These are phyloP conservation scores for Pseudogymnoascus sp. DNA, from an alignment of 2,329 filamentous ascomycete species.

Conservation along the genomic window DNA sequence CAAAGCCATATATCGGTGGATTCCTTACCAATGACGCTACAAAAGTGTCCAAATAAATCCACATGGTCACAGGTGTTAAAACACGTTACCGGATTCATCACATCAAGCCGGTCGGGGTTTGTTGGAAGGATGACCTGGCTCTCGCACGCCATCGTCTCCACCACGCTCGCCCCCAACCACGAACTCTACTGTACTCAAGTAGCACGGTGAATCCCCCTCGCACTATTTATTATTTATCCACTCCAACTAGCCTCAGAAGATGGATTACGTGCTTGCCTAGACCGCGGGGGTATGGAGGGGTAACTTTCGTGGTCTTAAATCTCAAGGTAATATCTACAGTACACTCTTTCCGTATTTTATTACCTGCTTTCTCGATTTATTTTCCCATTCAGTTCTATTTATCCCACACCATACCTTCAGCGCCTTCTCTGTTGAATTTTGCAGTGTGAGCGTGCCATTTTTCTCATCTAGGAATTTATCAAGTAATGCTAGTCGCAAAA, in stretches of 20 bases:
- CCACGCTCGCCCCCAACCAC: background rate
- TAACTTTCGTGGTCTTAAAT: slow-evolving; percentile 5
- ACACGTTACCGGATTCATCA: background rate
- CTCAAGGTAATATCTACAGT: background rate
- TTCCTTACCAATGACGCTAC: background rate
- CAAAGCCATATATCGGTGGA: background rate
- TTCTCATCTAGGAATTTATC: background rate
- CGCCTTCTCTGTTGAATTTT: background rate
- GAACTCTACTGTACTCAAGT: background rate
- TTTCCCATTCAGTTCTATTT: background rate
- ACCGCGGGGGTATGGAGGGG: background rate
- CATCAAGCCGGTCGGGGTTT: background rate
- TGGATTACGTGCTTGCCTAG: slow-evolving; percentile 4
- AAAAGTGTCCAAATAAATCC: background rate
- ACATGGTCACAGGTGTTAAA: background rate
- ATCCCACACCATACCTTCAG: background rate
- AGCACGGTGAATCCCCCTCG: background rate
- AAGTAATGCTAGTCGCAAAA: background rate
- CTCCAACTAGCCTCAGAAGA: background rate
- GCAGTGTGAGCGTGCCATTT: background rate
- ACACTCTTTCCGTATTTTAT: background rate
- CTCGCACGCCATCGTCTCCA: slow-evolving; percentile 1
- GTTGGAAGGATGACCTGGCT: background rate
- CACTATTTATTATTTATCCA: background rate
- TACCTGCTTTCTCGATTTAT: background rate